Conservation (phyloP, 305 asterid species). For the Plantago lanceolata region DNA sequence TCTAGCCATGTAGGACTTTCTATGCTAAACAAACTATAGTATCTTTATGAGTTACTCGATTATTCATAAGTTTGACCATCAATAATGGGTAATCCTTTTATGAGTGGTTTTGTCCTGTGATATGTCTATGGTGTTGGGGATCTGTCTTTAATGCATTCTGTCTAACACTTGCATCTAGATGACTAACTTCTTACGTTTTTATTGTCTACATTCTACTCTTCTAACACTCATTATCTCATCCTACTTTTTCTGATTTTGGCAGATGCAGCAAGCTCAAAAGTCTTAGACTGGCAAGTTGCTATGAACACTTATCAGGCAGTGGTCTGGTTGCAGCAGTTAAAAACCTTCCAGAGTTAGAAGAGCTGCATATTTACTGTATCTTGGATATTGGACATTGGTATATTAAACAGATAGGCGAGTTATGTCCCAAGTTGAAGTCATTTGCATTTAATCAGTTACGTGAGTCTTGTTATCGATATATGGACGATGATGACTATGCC, state of each 20-base stretch:
- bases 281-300: slow-evolving; percentile 26
- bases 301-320: background rate
- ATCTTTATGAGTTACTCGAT: no score
- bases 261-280: slow-evolving; percentile 34
- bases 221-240: background rate
- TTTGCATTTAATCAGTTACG: slow-evolving; percentile 23
- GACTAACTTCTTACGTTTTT: background rate
- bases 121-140: no score
- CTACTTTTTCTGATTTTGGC: slow-evolving; percentile 6
- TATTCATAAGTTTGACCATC: no score
- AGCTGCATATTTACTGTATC: slow-evolving; percentile 28
- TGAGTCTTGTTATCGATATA: background rate
- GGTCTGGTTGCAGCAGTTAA: slow-evolving; percentile 25
- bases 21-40: no score
- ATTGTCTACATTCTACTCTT: background rate
- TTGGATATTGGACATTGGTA: background rate
- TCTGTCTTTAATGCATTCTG: no score
- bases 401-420: slow-evolving; percentile 32
- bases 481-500: slow-evolving; percentile 22
- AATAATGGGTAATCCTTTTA: no score
- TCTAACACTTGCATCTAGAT: background rate
- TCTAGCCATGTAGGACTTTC: no score
- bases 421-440: slow-evolving; percentile 42
- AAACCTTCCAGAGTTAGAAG: slow-evolving; percentile 35
- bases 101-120: no score